A percentile compares a stretch with the other conserved stretches of the same genome.
phyloP scores from a whole-genome alignment of 73 alveolate genomes.

The Diophrys appendiculata region DNA sequence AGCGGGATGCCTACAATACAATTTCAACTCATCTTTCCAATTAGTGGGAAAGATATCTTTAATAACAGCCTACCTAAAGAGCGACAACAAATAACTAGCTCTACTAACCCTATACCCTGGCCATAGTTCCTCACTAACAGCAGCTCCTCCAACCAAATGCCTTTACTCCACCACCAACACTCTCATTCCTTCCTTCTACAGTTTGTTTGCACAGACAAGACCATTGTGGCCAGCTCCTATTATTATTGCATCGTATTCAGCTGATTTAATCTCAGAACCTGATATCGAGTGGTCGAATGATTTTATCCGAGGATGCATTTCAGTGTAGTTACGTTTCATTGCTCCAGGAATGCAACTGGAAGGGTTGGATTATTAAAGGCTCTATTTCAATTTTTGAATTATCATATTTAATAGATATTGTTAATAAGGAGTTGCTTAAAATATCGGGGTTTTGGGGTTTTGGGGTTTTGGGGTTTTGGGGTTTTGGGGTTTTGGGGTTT shows the following conservation, averaged over 20 bases:
- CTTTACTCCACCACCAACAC: conserved; percentile 65
- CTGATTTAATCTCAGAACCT: too few species aligned
- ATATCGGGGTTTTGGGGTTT: too few species aligned
- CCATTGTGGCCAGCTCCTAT: conserved; percentile 80
- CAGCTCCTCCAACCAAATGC: conserved; percentile 74
- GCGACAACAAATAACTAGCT: conserved; percentile 56
- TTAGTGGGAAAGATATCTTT: conserved; percentile 56
- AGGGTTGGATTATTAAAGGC: too few species aligned
- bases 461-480: too few species aligned
- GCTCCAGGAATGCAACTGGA: too few species aligned
- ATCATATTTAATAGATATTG: too few species aligned
- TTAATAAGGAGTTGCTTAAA: too few species aligned
- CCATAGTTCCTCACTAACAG: conserved; percentile 69
- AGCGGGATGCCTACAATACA: conserved; percentile 50
- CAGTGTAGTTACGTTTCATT: too few species aligned
- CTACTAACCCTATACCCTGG: conserved; percentile 68
- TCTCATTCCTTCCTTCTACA: conserved; percentile 33
- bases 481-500: too few species aligned
- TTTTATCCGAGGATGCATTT: not conserved
- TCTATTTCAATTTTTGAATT: too few species aligned
- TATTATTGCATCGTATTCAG: conserved; percentile 65
- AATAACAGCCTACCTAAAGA: conserved; percentile 49
- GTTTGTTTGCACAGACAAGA: conserved; percentile 65
- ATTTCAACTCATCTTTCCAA: conserved; percentile 54
- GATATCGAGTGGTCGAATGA: not conserved